Conservation (phyloP, 768 basidiomycete species). For the Chalciporus sphaerocephalus region DNA sequence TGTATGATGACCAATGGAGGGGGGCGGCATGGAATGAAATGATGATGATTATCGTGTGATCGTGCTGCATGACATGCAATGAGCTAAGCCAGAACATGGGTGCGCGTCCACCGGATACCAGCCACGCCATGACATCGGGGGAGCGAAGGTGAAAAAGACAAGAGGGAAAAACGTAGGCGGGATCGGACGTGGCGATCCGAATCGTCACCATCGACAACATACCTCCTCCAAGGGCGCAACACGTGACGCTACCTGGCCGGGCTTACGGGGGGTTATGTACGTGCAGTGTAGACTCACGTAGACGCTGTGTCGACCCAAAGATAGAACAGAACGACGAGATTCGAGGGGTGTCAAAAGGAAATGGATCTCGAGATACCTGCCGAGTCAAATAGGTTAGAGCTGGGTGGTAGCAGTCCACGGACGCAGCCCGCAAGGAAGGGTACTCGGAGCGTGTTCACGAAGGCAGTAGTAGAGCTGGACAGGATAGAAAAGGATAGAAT, state of each 20-base stretch:
- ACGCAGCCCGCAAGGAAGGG: too few relatives aligned
- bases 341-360: neutral
- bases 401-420: too few relatives aligned
- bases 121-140: constrained; percentile 1
- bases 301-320: neutral
- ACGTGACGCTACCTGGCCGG: neutral
- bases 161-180: neutral
- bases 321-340: neutral
- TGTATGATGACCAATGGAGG: neutral
- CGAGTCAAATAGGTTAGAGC: too few relatives aligned
- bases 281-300: neutral
- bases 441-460: neutral
- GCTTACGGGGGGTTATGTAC: neutral
- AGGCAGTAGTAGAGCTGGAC: neutral
- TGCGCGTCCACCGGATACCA: constrained; percentile 2
- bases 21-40: neutral
- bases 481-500: neutral
- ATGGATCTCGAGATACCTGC: too few relatives aligned
- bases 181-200: neutral
- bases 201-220: neutral
- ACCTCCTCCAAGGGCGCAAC: too few relatives aligned
- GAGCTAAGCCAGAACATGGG: constrained; percentile 14
- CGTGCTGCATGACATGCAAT: constrained; percentile 2
- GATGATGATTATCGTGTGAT: constrained; percentile 4
- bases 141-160: constrained; percentile 3